phyloP scores from a whole-genome alignment of 352 stramenopile species.

The Phytophthora pseudosyringae region DNA sequence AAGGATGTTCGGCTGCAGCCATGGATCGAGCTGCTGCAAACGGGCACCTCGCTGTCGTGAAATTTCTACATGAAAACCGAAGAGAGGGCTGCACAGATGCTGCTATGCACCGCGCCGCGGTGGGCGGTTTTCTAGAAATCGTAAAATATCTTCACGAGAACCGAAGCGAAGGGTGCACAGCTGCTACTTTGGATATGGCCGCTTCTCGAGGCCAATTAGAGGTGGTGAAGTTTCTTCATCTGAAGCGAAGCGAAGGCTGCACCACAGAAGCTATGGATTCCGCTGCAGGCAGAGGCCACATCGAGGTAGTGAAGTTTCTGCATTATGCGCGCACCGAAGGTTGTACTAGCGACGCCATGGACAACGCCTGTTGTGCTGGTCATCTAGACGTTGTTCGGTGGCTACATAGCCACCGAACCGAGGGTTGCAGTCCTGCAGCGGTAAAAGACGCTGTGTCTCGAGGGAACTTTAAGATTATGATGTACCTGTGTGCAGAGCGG shows the following conservation, averaged over 20 bases:
- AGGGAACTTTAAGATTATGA: slow-evolving; percentile 21
- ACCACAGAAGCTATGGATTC: slow-evolving; percentile 4
- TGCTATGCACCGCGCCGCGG: slow-evolving; percentile 11
- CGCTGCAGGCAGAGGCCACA: slow-evolving; percentile 10
- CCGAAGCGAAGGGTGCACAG: slow-evolving; percentile 1
- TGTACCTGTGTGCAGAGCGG: slow-evolving; percentile 16
- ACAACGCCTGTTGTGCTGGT: slow-evolving; percentile 16
- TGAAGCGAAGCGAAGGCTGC: background rate
- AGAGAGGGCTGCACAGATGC: slow-evolving; percentile 16
- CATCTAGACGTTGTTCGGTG: slow-evolving; percentile 17
- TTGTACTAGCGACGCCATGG: slow-evolving; percentile 15
- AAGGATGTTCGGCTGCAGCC: slow-evolving; percentile 13
- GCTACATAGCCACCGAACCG: slow-evolving; percentile 14
- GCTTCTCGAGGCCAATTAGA: background rate
- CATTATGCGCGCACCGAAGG: slow-evolving; percentile 16
- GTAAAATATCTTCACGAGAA: slow-evolving; percentile 17
- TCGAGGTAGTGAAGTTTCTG: slow-evolving; percentile 25
- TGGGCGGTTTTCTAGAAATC: slow-evolving; percentile 9
- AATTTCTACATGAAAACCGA: slow-evolving; percentile 16
- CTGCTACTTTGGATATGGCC: slow-evolving; percentile 1
- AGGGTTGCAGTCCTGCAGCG: slow-evolving; percentile 16
- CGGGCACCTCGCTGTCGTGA: slow-evolving; percentile 11
- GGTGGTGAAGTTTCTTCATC: slow-evolving; percentile 8
- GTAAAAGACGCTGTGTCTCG: slow-evolving; percentile 15
- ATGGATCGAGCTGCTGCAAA: slow-evolving; percentile 22